These are phyloP conservation scores for Epichloe festucae DNA, from an alignment of 2,329 filamentous ascomycete genomes.

Conservation along the genomic window DNA sequence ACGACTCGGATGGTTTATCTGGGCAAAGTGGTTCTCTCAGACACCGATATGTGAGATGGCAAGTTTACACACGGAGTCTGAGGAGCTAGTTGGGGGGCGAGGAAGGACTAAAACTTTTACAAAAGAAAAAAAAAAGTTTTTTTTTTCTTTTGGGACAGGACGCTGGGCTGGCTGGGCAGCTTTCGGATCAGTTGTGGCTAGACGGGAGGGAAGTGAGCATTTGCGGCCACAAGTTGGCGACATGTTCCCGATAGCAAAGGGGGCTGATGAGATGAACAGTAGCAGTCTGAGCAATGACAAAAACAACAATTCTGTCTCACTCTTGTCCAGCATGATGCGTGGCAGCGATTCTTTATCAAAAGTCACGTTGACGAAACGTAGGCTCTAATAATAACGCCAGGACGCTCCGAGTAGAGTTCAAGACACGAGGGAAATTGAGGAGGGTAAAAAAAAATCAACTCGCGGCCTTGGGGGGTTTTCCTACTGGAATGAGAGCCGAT, in stretches of 20 bases:
- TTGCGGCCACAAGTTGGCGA: not conserved
- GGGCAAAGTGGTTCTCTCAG: not conserved
- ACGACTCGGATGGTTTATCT: not conserved
- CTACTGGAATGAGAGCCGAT: too few relatives aligned
- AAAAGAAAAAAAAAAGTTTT: conserved; percentile 14
- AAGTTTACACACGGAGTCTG: conserved; percentile 1
- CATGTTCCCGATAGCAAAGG: not conserved
- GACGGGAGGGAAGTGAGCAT: not conserved
- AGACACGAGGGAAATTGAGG: not conserved
- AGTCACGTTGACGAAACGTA: too few relatives aligned
- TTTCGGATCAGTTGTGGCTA: conserved; percentile 5
- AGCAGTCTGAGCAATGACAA: conserved; percentile 1
- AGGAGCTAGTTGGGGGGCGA: not conserved
- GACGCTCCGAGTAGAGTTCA: too few relatives aligned
- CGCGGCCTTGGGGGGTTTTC: too few relatives aligned
- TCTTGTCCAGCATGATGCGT: not conserved
- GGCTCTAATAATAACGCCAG: too few relatives aligned
- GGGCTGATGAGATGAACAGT: conserved; percentile 3
- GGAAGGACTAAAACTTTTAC: conserved; percentile 15
- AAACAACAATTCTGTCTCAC: conserved; percentile 3
- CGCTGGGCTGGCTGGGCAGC: conserved; percentile 5
- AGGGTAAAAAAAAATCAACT: not conserved
- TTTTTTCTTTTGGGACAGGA: conserved; percentile 14
- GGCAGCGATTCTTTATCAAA: not conserved
- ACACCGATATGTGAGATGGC: not conserved